phyloP scores from a whole-genome alignment of 2,329 filamentous ascomycete species.

The Xylariomycetidae sp. region DNA sequence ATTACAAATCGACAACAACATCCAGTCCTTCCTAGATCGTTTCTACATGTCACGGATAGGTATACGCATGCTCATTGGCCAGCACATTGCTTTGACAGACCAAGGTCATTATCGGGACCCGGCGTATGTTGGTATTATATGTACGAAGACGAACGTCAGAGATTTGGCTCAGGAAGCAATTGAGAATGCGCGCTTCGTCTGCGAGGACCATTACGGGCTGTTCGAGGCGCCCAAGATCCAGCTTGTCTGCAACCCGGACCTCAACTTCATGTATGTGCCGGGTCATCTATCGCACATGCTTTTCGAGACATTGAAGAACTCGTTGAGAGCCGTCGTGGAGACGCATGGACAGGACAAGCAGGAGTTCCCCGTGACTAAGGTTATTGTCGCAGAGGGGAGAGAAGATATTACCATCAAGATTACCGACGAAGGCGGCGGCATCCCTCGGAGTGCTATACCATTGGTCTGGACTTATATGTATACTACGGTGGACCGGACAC shows the following conservation, averaged over 20 bases:
- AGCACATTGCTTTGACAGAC: conserved; percentile 95
- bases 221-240: conserved; percentile 97
- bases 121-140: conserved; percentile 97
- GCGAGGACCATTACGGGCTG: conserved; percentile 95
- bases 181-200: conserved; percentile 98
- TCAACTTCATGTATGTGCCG: conserved; percentile 99
- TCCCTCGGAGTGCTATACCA: conserved; percentile 86
- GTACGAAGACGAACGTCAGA: conserved; percentile 94
- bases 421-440: conserved; percentile 92
- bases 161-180: conserved; percentile 96
- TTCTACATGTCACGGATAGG: conserved; percentile 99
- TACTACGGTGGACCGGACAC: conserved; percentile 94
- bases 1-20: conserved; percentile 97
- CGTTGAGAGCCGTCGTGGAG: conserved; percentile 92
- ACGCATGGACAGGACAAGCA: conserved; percentile 92
- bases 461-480: conserved; percentile 99
- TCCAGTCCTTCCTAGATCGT: conserved; percentile 94
- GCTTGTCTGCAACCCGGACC: conserved; percentile 87
- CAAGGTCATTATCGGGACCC: conserved; percentile 86
- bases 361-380: conserved; percentile 92
- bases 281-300: conserved; percentile 99
- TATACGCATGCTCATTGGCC: conserved; percentile 97
- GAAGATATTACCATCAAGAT: conserved; percentile 99
- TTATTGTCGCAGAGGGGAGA: conserved; percentile 94
- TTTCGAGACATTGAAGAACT: conserved; percentile 98